Evolutionary conservation across 192 early-diverging fungal species (phyloP), one percentile per base, ranked within the genome.

Genomic region (Linnemannia schmuckeri): DNA sequence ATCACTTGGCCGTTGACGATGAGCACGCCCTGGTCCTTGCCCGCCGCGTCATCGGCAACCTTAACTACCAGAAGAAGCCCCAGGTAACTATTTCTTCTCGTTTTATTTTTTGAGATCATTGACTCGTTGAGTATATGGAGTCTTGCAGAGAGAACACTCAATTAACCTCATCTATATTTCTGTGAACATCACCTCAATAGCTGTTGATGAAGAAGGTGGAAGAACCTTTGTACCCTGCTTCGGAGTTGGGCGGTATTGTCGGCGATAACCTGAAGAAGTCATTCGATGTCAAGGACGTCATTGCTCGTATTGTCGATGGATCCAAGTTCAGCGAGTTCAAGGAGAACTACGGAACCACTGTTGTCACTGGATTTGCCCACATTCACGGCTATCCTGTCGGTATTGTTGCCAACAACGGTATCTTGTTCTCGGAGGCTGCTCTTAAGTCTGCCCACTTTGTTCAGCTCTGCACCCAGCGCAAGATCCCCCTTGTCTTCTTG

Each of bases 361-460:
- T 99, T 55, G 95, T 98, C 73, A 98, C 97, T 68, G 96, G 96
- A 38, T 99, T 99, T 84, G 96, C 97, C 12, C 94, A 94, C 70
- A 93, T 99, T 47, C 93, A 97, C 74, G 98, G 98, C 22, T 93
- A 94, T 77, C 97, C 96, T 4, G 96, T 99, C 40, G 98, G 97
- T 76, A 97, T 99, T 70, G 90, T 99, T 18, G 97, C 97, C 73
- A 99, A 99, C 91, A 98, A 99, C 87, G 97, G 98, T 74, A 96
- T 99, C 68, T 89, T 99, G 70, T 98, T 98, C 84, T 96, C 96
- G 17, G 98, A 99, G 88, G 93, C 96, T 24, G 96, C 98, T 35
- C 88, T 97, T 69, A 99, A 99, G 91, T 97, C 97, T 61, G 96
- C 98, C 20, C 98, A 99, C 81, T 99, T 99, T 85, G 94, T 99